Evolutionary conservation across 148 eudicot species (phyloP).

Genomic region (Bassia scoparia): DNA sequence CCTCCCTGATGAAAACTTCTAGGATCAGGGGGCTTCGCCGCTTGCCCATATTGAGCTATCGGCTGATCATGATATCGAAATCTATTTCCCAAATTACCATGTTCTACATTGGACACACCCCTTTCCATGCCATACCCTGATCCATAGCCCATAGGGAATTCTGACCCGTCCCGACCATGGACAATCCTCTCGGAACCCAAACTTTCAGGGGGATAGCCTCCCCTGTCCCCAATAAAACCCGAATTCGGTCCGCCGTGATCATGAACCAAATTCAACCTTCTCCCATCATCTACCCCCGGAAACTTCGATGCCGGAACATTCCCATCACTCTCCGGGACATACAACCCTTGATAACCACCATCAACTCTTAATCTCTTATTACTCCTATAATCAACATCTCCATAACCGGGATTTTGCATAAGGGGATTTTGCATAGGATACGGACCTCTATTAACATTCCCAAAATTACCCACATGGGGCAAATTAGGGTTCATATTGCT

Average conservation of each 20-base stretch:
- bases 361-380: constrained; percentile 63
- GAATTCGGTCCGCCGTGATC: constrained; percentile 52
- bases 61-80: constrained; percentile 21
- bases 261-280: constrained; percentile 56
- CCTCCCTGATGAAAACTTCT: constrained; percentile 17
- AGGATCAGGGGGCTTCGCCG: constrained; percentile 9
- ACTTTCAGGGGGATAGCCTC: constrained; percentile 21
- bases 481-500: constrained; percentile 38
- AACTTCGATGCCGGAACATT: constrained; percentile 7
- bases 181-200: constrained; percentile 22
- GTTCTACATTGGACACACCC: background rate
- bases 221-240: constrained; percentile 13
- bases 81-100: constrained; percentile 18
- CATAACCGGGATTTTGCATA: constrained; percentile 30
- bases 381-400: constrained; percentile 32
- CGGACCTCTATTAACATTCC: constrained; percentile 14
- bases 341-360: constrained; percentile 30
- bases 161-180: constrained; percentile 17
- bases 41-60: constrained; percentile 24
- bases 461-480: constrained; percentile 20
- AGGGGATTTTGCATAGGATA: constrained; percentile 23
- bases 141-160: constrained; percentile 12
- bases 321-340: constrained; percentile 15
- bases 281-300: constrained; percentile 34
- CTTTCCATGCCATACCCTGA: constrained; percentile 6